Evolutionary conservation across 2,329 filamentous ascomycete species (phyloP).

Genomic region (Alternaria sp.): DNA sequence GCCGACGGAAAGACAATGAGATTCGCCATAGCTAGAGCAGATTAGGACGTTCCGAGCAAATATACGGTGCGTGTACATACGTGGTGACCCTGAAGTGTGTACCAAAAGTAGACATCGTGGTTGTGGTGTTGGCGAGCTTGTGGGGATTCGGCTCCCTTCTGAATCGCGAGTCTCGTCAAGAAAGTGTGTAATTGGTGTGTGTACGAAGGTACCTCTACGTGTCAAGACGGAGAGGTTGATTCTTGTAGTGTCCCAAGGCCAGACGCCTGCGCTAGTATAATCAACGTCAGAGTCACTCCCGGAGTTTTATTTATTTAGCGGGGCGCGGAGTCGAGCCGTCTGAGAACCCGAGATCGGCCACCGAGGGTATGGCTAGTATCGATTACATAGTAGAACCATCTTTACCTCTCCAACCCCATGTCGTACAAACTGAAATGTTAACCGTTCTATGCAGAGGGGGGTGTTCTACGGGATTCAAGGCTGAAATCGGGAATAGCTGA

Average conservation of each 20-base stretch:
- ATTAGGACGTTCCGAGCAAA: conserved; percentile 25
- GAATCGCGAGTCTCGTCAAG: conserved; percentile 5
- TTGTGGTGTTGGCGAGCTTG: conserved; percentile 14
- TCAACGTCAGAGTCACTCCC: conserved; percentile 32
- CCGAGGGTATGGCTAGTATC: conserved; percentile 13
- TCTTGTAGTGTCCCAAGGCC: conserved; percentile 1
- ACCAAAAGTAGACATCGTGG: conserved; percentile 76
- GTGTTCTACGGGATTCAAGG: background rate
- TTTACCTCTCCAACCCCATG: background rate
- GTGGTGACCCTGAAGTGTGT: conserved; percentile 82
- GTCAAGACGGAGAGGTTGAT: background rate
- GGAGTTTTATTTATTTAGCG: conserved; percentile 34
- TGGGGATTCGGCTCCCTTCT: conserved; percentile 15
- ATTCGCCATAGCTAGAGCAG: conserved; percentile 74
- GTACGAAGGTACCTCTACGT: background rate
- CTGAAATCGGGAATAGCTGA: background rate
- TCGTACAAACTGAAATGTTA: background rate
- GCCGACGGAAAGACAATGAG: conserved; percentile 90
- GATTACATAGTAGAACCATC: background rate
- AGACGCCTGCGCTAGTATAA: conserved; percentile 22
- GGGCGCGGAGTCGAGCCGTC: conserved; percentile 31
- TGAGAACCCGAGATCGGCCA: conserved; percentile 24
- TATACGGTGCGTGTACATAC: conserved; percentile 59
- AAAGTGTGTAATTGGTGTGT: conserved; percentile 11
- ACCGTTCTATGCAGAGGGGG: background rate